Base-by-base conservation (phyloP, 805 yeast genomes). In the Kluyveromyces aestuarii region DNA sequence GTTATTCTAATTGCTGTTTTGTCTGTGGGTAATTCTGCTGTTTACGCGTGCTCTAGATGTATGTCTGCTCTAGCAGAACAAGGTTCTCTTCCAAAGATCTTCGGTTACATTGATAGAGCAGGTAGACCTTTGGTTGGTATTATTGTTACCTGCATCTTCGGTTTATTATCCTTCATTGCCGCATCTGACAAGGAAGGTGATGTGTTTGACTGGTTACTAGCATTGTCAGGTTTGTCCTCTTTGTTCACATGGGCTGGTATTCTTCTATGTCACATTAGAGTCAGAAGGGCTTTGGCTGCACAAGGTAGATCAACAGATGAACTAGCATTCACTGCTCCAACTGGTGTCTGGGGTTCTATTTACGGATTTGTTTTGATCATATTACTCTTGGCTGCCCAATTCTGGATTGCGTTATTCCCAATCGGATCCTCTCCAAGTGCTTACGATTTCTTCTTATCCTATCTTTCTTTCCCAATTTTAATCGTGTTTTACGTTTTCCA, bases 371-470 rank as follows among this genome's bases (percentile, higher is more conserved):
- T 67, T 25, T 67, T 88, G 60, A 81, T 81, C 62, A 37, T 75
- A 33, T 63, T 83, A 48, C 81, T 87, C 52, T 71, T 88, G 51
- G 69, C 77, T 49, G 87, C 89, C 30, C 90, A 85, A 68, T 85
- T 87, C 72, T 87, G 91, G 87, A 74, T 82, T 50, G 90, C 93
- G 7, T 68, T 84, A 40, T 86, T 73, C 74, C 95, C 95, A 48
- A 60, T 80, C 42, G 79, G 80, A 13, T 71, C 50, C 7, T 42
- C 65, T 9, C 78, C 84, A 47, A 72, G 68, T 60, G 85, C 87
- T 8, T 57, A 66, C 38, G 67, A 57, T 41, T 87, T 87, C 73
- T 87, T 87, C 72, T 69, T 75, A 60, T 70, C 78, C 25, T 86
- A 81, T 65, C 70, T 87, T 56, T 79, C 87, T 11, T 72, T 74